Base-by-base conservation (phyloP, 2,329 filamentous ascomycete species). In the Xylogone sp. region DNA sequence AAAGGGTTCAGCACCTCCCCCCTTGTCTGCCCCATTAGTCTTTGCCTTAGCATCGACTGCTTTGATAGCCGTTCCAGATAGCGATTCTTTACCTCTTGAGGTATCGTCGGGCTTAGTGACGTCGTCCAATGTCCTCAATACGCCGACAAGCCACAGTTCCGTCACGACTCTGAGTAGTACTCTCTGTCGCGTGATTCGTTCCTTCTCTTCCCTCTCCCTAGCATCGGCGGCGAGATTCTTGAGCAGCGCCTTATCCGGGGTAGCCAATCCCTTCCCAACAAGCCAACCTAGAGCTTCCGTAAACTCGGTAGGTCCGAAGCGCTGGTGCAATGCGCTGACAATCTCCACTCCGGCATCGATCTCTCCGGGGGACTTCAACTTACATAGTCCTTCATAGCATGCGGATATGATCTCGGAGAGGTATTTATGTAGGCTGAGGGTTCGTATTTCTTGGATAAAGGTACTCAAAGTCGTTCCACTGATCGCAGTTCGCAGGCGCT, bases 391-490 rank as follows among this genome's bases (percentile, higher is more conserved):
- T 71, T 97, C 93, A 68, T 93, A 96, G 74, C 90, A 96, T 55
- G 93, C 93, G 20, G 92, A 92, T 62, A 97, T 91, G 60, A 97
- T 95, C 72, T 97, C 93, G 60, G 93, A 97, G 16, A 97, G 83
- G 71, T 97, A 97, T 69, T 96, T 97, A 78, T 93, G 90, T 47
- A 97, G 80, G 60, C 92, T 97, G 22, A 97, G 79, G 21, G 90
- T 88, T 62, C 88, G 86, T 62, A 96, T 92, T 67, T 97, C 93
- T 68, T 93, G 84, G 45, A 96, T 75, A 71, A 97, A 96, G 53
- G 90, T 94, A 59, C 82, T 77, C 50, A 92, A 83, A 50, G 88
- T 89, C 51, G 90, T 78, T 46, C 89, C 75, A 57, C 88, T 92
- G 57, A 97, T 86, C 54, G 90, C 89, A 53, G 93, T 97, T 62